Percentiles rank a stretch among this genome's conserved stretches.
Evolutionary conservation across 768 basidiomycete species (phyloP).

Genomic region (Lactarius trivialis): DNA sequence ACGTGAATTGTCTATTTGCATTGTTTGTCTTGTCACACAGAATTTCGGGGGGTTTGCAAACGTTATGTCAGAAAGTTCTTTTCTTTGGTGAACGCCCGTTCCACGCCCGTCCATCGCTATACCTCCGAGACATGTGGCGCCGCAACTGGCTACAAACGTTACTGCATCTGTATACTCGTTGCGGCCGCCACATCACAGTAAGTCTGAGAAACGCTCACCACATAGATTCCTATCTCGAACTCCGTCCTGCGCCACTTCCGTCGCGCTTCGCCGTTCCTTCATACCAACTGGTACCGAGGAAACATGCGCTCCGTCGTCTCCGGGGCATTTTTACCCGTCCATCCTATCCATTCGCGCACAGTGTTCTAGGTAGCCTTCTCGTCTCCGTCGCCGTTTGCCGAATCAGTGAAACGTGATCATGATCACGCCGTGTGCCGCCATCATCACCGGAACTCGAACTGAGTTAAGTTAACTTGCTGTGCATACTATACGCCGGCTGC

Average conservation of each 20-base stretch:
- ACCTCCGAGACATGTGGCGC: not conserved
- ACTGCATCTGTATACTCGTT: not conserved
- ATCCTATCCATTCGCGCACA: not conserved
- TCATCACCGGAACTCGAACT: not conserved
- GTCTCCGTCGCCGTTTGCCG: not conserved
- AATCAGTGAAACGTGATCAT: not conserved
- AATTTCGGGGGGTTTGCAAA: not conserved
- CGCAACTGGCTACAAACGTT: conserved; percentile 4
- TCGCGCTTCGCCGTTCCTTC: conserved; percentile 1
- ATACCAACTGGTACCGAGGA: not conserved
- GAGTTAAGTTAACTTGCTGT: not conserved
- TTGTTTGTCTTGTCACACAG: not conserved
- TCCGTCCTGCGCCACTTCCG: not conserved
- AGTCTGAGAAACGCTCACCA: not conserved
- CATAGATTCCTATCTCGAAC: conserved; percentile 1
- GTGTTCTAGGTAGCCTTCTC: not conserved
- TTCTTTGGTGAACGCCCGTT: not conserved
- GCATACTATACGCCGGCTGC: not conserved
- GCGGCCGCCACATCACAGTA: not conserved
- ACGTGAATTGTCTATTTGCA: not conserved
- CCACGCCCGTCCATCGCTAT: not conserved
- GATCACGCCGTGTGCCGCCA: not conserved
- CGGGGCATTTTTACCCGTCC: not conserved
- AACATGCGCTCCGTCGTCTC: not conserved
- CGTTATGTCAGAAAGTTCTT: not conserved